Conservation (phyloP, 306 rosid species). For the Astragalus membranaceus region DNA sequence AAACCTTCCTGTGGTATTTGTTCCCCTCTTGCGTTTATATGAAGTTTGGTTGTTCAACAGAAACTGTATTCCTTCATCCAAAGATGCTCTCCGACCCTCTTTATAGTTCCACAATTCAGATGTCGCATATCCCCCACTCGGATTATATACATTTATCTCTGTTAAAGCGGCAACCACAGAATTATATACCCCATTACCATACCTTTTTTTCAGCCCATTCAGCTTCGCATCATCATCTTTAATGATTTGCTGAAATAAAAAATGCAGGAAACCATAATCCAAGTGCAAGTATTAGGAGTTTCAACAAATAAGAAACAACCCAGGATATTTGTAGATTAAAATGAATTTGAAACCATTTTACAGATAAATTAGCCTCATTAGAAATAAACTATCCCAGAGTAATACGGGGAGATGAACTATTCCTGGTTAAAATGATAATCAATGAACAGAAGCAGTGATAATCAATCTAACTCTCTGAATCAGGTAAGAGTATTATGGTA, state of each 20-base stretch:
- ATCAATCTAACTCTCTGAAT: no score
- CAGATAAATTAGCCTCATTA: no score
- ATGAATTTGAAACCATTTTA: no score
- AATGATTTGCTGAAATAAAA: conserved; percentile 38
- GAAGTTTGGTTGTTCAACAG: background rate
- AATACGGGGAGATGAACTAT: no score
- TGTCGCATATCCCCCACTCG: conserved; percentile 27
- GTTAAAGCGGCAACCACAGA: conserved; percentile 31
- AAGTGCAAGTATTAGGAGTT: background rate
- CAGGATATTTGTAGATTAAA: background rate
- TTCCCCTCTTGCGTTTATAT: conserved; percentile 21
- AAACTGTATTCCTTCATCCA: conserved; percentile 27
- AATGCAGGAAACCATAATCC: no score
- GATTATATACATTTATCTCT: conserved; percentile 41
- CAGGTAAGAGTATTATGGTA: no score
- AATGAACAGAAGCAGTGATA: no score
- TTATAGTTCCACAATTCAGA: conserved; percentile 37
- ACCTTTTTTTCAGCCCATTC: conserved; percentile 14
- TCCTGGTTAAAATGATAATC: no score
- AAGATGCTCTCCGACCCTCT: conserved; percentile 30
- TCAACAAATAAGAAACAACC: background rate
- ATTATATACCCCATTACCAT: conserved; percentile 22
- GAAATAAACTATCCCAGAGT: no score
- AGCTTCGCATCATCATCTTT: conserved; percentile 28
- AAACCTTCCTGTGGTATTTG: conserved; percentile 11